Evolutionary conservation across 257 asterid species (phyloP).

Genomic region (Petunia axillaris): DNA sequence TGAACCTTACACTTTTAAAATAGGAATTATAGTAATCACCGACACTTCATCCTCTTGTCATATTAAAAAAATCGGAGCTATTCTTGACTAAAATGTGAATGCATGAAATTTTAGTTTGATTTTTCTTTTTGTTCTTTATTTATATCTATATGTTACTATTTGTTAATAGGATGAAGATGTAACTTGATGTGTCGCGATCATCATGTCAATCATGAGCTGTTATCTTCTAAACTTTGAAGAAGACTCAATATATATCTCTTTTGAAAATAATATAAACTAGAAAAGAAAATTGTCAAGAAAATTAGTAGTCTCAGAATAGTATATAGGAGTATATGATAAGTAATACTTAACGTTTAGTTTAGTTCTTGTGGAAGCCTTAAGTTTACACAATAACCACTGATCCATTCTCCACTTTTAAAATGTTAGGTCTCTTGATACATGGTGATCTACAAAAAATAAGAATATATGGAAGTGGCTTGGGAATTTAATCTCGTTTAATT

Average conservation of each 20-base stretch:
- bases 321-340: too few relatives aligned
- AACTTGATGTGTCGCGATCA: not conserved
- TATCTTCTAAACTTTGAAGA: not conserved
- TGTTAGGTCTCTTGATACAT: too few relatives aligned
- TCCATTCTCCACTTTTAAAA: too few relatives aligned
- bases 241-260: not conserved
- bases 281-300: too few relatives aligned
- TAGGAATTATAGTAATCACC: slow-evolving; percentile 8
- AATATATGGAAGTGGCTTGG: too few relatives aligned
- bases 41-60: slow-evolving; percentile 7
- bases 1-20: not conserved
- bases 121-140: not conserved
- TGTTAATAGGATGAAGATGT: not conserved
- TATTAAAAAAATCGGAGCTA: not conserved
- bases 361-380: too few relatives aligned
- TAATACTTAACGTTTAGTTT: too few relatives aligned
- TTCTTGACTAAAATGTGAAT: slow-evolving; percentile 20
- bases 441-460: too few relatives aligned
- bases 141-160: not conserved
- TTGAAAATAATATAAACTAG: not conserved
- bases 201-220: slow-evolving; percentile 1
- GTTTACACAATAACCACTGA: too few relatives aligned
- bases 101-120: not conserved
- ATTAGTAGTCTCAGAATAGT: too few relatives aligned
- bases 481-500: too few relatives aligned